Conservation (phyloP, 148 eudicot species). For the Cornus controversa region DNA sequence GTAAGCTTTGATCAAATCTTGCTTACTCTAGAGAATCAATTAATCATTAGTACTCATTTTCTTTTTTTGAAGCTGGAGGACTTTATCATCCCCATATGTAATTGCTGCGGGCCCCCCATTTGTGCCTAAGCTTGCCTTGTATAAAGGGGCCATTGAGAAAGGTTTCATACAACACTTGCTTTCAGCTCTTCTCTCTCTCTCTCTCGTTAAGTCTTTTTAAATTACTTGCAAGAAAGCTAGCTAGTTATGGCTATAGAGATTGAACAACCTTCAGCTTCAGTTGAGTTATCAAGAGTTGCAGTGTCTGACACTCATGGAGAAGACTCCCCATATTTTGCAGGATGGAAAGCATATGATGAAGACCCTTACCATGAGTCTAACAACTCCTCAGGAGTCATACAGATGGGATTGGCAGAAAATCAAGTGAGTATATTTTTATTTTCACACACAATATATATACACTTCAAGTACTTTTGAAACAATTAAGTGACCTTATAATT, state of each 20-base stretch:
- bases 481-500: neutral
- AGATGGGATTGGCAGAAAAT: conserved; percentile 97
- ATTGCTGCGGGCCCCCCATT: neutral
- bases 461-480: too few relatives aligned
- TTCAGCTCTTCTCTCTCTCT: neutral
- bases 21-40: conserved; percentile 47
- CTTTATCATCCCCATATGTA: conserved; percentile 13
- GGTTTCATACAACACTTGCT: conserved; percentile 22
- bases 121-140: conserved; percentile 17
- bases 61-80: neutral
- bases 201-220: too few relatives aligned
- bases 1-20: conserved; percentile 58
- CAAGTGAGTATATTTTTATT: conserved; percentile 48
- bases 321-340: conserved; percentile 92
- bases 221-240: too few relatives aligned
- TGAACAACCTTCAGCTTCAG: conserved; percentile 43
- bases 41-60: conserved; percentile 52
- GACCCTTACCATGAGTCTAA: conserved; percentile 62
- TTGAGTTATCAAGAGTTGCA: conserved; percentile 64
- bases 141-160: conserved; percentile 23
- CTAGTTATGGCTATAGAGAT: conserved; percentile 65
- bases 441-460: too few relatives aligned
- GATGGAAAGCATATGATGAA: conserved; percentile 96
- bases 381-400: conserved; percentile 83
- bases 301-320: conserved; percentile 93